Conservation (phyloP, 805 yeast genomes). For the Geotrichum ghanense region DNA sequence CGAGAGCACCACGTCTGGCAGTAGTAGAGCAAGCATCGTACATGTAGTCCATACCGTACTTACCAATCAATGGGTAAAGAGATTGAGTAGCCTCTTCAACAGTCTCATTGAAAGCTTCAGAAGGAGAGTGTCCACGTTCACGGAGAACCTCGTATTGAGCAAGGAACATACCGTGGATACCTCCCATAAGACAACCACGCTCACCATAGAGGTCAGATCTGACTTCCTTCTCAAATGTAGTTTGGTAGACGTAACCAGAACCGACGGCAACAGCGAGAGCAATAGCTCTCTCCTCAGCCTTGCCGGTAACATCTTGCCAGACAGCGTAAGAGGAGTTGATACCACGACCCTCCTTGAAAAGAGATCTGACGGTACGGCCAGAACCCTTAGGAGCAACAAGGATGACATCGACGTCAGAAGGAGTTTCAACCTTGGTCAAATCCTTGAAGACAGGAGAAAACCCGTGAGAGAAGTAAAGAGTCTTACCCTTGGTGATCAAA, state of each 20-base stretch:
- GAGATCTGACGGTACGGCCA: slow-evolving; percentile 98
- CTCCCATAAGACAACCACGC: slow-evolving; percentile 99
- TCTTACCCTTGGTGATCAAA: slow-evolving; percentile 89
- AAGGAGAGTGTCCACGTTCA: slow-evolving; percentile 99
- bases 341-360: slow-evolving; percentile 99
- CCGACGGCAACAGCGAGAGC: slow-evolving; percentile 99
- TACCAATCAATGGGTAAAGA: slow-evolving; percentile 96
- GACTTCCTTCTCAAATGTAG: slow-evolving; percentile 98
- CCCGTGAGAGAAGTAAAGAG: slow-evolving; percentile 98
- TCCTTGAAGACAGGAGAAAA: slow-evolving; percentile 99
- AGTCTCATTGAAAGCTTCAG: slow-evolving; percentile 99
- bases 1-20: slow-evolving; percentile 99
- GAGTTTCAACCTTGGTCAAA: slow-evolving; percentile 92
- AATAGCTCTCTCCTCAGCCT: slow-evolving; percentile 98
- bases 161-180: slow-evolving; percentile 99
- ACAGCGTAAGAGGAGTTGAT: slow-evolving; percentile 99
- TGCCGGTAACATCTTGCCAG: slow-evolving; percentile 98
- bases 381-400: slow-evolving; percentile 99
- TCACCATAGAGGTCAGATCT: slow-evolving; percentile 99
- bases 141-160: slow-evolving; percentile 99
- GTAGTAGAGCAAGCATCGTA: slow-evolving; percentile 99
- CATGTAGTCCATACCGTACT: slow-evolving; percentile 99
- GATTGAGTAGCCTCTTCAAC: slow-evolving; percentile 99
- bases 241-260: slow-evolving; percentile 99
- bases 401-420: slow-evolving; percentile 90